phyloP scores from a whole-genome alignment of 805 yeast species.

The Wilhelminamyces savonicus region DNA sequence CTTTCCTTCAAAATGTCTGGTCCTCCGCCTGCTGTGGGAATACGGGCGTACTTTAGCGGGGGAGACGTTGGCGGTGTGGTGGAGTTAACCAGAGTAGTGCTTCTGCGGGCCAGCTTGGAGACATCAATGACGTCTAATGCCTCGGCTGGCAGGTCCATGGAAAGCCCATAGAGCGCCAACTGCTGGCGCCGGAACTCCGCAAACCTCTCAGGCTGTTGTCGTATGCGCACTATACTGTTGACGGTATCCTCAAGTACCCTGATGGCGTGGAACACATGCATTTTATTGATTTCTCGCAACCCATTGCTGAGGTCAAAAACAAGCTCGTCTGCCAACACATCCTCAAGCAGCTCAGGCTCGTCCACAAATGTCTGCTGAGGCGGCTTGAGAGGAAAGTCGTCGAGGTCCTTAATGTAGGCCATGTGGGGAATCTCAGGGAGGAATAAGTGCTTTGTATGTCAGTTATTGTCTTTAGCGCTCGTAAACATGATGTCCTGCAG shows the following conservation, averaged over 20 bases:
- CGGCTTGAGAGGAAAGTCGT: slow-evolving; percentile 32
- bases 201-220: slow-evolving; percentile 15
- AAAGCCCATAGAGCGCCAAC: slow-evolving; percentile 10
- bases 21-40: too few species aligned
- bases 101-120: background rate
- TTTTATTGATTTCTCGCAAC: slow-evolving; percentile 26
- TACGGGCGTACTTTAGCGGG: slow-evolving; percentile 15
- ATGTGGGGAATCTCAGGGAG: background rate
- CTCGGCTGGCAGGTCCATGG: background rate
- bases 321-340: slow-evolving; percentile 27
- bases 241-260: slow-evolving; percentile 22
- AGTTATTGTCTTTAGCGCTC: slow-evolving; percentile 7
- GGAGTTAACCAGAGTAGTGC: background rate
- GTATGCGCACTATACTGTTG: slow-evolving; percentile 26
- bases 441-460: too few species aligned
- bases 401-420: slow-evolving; percentile 5
- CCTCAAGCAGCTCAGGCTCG: slow-evolving; percentile 29
- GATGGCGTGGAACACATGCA: slow-evolving; percentile 31
- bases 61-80: slow-evolving; percentile 16
- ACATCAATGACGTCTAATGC: background rate
- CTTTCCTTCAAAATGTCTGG: slow-evolving; percentile 8
- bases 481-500: slow-evolving; percentile 1
- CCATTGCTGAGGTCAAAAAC: slow-evolving; percentile 24
- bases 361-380: slow-evolving; percentile 36
- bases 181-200: slow-evolving; percentile 19